Conservation (phyloP, 2,329 filamentous ascomycete species). For the Fusarium sp. region DNA sequence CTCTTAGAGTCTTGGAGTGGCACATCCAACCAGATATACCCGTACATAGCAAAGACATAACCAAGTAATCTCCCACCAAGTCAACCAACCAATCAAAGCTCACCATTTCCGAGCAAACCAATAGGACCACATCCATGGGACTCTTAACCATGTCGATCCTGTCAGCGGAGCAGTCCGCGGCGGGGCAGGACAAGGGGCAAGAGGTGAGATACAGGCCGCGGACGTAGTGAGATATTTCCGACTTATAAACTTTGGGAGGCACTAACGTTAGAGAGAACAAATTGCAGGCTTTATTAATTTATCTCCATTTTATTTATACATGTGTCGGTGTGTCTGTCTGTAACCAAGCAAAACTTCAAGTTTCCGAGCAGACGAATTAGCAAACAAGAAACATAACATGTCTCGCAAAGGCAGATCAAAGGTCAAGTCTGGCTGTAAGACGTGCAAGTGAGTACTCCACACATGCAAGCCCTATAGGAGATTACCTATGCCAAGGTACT, state of each 20-base stretch:
- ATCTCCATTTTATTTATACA: background rate
- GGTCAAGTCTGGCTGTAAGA: slow-evolving; percentile 40
- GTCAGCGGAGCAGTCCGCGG: slow-evolving; percentile 28
- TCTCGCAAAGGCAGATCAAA: slow-evolving; percentile 33
- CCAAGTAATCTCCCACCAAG: background rate
- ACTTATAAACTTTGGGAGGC: slow-evolving; percentile 25
- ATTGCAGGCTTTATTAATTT: background rate
- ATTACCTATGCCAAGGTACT: background rate
- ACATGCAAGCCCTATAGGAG: background rate
- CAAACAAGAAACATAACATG: background rate
- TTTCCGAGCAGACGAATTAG: slow-evolving; percentile 44
- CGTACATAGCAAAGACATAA: background rate
- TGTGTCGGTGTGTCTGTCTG: background rate
- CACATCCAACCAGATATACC: background rate
- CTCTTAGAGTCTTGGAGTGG: background rate
- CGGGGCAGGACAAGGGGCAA: slow-evolving; percentile 4
- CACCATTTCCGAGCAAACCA: slow-evolving; percentile 40
- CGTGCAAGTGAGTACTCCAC: slow-evolving; percentile 40
- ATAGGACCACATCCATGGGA: slow-evolving; percentile 11
- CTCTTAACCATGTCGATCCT: background rate
- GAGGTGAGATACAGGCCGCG: slow-evolving; percentile 6
- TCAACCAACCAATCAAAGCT: slow-evolving; percentile 33
- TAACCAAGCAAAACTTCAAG: slow-evolving; percentile 32
- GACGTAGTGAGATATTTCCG: slow-evolving; percentile 1
- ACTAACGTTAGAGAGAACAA: background rate